These are phyloP conservation scores for Corchorus capsularis DNA, from an alignment of 345 rosid genomes.

Conservation along the genomic window DNA sequence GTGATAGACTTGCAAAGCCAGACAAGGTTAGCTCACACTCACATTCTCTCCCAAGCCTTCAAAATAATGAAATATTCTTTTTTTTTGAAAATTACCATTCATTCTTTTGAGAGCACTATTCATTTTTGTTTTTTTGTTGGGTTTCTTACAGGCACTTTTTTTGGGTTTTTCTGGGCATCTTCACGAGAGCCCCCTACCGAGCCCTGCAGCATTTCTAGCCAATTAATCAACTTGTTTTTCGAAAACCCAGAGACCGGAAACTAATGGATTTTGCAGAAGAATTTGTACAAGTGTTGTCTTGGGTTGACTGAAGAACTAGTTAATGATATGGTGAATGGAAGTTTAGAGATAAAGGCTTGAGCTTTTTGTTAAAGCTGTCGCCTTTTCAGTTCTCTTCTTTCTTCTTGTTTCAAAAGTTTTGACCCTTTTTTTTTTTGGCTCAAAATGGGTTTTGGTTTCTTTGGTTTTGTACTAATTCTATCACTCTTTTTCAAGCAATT, in stretches of 20 bases:
- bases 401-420: slow-evolving; percentile 22
- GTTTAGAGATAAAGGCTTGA: slow-evolving; percentile 15
- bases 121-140: slow-evolving; percentile 10
- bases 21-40: slow-evolving; percentile 2
- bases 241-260: slow-evolving; percentile 8
- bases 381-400: slow-evolving; percentile 22
- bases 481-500: slow-evolving; percentile 55
- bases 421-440: slow-evolving; percentile 7
- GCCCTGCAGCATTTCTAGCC: background rate
- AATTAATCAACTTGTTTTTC: background rate
- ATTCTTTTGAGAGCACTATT: background rate
- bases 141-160: slow-evolving; percentile 11
- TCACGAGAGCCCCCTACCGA: slow-evolving; percentile 8
- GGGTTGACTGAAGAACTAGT: slow-evolving; percentile 15
- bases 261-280: slow-evolving; percentile 21
- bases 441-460: slow-evolving; percentile 62
- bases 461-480: slow-evolving; percentile 56
- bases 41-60: background rate
- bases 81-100: background rate
- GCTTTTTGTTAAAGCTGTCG: slow-evolving; percentile 21
- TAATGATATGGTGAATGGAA: slow-evolving; percentile 1
- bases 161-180: background rate
- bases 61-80: background rate
- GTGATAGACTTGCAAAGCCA: slow-evolving; percentile 4
- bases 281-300: background rate